phyloP scores from a whole-genome alignment of 495 filamentous ascomycete genomes.

The Aspergillus sclerotioniger region DNA sequence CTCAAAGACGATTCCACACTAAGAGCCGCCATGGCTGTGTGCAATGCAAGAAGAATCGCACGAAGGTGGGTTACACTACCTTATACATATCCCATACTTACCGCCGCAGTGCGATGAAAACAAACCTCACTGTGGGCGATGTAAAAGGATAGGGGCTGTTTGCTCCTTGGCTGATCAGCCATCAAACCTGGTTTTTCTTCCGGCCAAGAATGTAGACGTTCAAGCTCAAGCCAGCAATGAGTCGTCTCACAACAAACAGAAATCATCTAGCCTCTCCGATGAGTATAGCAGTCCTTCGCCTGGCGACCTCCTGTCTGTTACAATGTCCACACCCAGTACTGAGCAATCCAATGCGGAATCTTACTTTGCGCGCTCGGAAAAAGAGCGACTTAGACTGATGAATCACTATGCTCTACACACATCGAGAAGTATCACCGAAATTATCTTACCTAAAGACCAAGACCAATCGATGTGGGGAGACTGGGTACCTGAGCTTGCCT shows the following conservation, averaged over 20 bases:
- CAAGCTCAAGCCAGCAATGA: not conserved
- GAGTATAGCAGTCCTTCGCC: not conserved
- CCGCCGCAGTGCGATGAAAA: not conserved
- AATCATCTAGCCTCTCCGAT: not conserved
- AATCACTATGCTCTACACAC: constrained; percentile 1
- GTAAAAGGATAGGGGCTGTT: not conserved
- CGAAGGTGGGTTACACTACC: not conserved
- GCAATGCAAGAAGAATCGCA: not conserved
- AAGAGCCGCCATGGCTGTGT: not conserved
- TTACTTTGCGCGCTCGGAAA: not conserved
- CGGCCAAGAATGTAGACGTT: not conserved
- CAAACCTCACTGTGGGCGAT: not conserved
- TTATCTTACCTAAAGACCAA: not conserved
- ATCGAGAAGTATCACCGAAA: not conserved
- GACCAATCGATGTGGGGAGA: not conserved
- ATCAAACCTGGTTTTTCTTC: not conserved
- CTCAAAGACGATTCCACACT: not conserved
- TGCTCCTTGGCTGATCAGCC: not conserved
- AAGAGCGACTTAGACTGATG: not conserved
- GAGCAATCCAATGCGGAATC: not conserved
- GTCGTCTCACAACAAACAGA: no score
- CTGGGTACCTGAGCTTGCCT: not conserved
- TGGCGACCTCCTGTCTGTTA: not conserved
- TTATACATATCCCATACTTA: not conserved
- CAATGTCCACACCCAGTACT: not conserved